Evolutionary conservation across 148 eudicot genomes (phyloP), one percentile per base, ranked within the genome.

Genomic region (Rhododendron kiyosumense): DNA sequence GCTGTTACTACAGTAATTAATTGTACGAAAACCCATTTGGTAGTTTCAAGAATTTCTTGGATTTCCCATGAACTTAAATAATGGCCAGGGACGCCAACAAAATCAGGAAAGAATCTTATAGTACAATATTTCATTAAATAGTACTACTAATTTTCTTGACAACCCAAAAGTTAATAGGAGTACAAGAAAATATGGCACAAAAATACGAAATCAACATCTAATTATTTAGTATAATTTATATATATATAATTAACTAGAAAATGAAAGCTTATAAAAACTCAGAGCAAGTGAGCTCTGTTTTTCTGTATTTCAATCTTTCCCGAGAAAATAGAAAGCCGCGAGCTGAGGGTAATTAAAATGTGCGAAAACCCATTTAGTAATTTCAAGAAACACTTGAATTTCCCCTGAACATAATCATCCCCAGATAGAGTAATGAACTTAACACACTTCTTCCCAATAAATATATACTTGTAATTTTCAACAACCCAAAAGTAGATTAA

Each of bases 21-120:
- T 79, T 67, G 85, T 81, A 63, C 24, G 45, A 41, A 49, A 30
- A 51, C 59, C 43, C 14, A 32, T 65, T 63, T 46, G 73, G 61
- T 2, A 63, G 51, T 84, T 74, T 65, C 91, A 88, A 87, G 86
- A 82, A 84, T 83, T 84, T 30, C 81, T 84, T 86, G 65, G 63
- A 67, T 85, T 87, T 15, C 34, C 61, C 41, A 84, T 63, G 41
- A 48, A 73, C 32, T 8, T 36, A 84, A 28, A 22, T 36, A 26
- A n/a, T 7, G 13, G 71, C 52, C 63, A 65, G 54, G 32, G 18
- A 11, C 24, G 34, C 1, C 8, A 63, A 30, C 17, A 32, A 15
- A 6, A 34, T 34, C 20, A 32, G 17, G 22, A 3, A 10, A 34
- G 78, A 34, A 34, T 74, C 38, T 74, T 34, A 34, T 17, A 65